Evolutionary conservation across 139 green algal genomes (phyloP).

Genomic region (Haematococcus sp.): DNA sequence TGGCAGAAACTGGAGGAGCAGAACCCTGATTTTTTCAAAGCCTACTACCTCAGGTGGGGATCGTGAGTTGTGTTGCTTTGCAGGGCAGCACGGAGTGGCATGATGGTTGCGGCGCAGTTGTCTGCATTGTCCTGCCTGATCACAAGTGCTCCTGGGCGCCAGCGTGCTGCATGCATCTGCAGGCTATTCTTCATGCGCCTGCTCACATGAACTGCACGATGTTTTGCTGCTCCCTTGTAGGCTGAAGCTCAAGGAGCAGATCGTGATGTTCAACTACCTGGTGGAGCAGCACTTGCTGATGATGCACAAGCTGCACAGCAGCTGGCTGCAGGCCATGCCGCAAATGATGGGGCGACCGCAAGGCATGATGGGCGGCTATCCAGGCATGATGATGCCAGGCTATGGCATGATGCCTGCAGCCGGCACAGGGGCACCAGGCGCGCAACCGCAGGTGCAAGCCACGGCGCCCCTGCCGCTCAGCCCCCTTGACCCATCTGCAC

Average conservation of each 20-base stretch:
- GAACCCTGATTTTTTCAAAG: conserved; percentile 87
- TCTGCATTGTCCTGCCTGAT: too few relatives aligned
- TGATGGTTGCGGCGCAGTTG: too few relatives aligned
- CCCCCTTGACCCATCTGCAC: background rate
- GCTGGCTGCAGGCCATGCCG: conserved; percentile 36
- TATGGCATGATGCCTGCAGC: conserved; percentile 1
- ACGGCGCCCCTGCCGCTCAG: background rate
- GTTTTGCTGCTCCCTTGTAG: conserved; percentile 5
- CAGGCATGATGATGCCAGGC: background rate
- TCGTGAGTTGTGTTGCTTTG: too few relatives aligned
- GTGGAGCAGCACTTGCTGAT: conserved; percentile 78
- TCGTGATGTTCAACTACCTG: conserved; percentile 93
- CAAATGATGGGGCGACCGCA: conserved; percentile 16
- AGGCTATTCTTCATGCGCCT: too few relatives aligned
- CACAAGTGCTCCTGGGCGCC: too few relatives aligned
- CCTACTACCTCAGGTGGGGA: conserved; percentile 72
- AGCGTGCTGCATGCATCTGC: too few relatives aligned
- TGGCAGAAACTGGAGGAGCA: conserved; percentile 95
- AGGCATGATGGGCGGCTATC: background rate
- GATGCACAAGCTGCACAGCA: conserved; percentile 24
- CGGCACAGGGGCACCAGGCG: background rate
- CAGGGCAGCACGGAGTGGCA: too few relatives aligned
- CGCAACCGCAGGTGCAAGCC: background rate
- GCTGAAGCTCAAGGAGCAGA: conserved; percentile 77
- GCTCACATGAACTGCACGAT: too few relatives aligned